Percentiles rank a stretch among this genome's conserved stretches.
Evolutionary conservation across 2,329 filamentous ascomycete genomes (phyloP).

Genomic region (Cryphonectria nitschkei): DNA sequence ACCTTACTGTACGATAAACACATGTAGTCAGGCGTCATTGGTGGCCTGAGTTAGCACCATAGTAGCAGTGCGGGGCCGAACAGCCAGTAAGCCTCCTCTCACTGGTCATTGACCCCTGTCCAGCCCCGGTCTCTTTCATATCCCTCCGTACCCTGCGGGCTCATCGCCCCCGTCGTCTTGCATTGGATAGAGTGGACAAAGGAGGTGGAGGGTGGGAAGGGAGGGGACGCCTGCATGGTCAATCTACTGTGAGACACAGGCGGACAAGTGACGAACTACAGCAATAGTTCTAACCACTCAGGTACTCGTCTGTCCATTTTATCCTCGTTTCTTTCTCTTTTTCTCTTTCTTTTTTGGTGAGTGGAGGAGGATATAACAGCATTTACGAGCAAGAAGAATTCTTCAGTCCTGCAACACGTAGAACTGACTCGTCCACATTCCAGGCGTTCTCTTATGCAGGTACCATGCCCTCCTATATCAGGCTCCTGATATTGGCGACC

Average conservation of each 20-base stretch:
- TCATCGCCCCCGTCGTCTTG: not conserved
- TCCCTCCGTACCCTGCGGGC: not conserved
- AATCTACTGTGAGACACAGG: not conserved
- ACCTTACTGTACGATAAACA: not conserved
- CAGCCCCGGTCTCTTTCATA: not conserved
- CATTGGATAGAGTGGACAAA: not conserved
- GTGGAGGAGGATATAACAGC: not conserved
- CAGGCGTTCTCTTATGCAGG: no score
- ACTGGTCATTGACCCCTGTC: not conserved
- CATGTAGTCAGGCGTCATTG: not conserved
- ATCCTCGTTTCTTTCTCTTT: not conserved
- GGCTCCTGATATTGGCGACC: not conserved
- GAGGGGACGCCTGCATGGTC: not conserved
- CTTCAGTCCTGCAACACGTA: not conserved
- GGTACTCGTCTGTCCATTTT: not conserved
- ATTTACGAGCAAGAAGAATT: not conserved
- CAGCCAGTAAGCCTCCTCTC: no score
- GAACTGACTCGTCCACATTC: not conserved
- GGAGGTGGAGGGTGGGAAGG: not conserved
- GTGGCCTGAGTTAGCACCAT: not conserved
- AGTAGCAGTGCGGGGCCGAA: not conserved
- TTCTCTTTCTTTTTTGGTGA: not conserved
- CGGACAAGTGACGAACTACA: not conserved
- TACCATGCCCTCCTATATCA: not conserved
- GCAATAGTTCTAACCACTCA: not conserved